A percentile compares a stretch with the other conserved stretches of the same genome.
These are phyloP conservation scores for Papiliotrema laurentii DNA, from an alignment of 1,284 basidiomycete genomes.

Conservation along the genomic window DNA sequence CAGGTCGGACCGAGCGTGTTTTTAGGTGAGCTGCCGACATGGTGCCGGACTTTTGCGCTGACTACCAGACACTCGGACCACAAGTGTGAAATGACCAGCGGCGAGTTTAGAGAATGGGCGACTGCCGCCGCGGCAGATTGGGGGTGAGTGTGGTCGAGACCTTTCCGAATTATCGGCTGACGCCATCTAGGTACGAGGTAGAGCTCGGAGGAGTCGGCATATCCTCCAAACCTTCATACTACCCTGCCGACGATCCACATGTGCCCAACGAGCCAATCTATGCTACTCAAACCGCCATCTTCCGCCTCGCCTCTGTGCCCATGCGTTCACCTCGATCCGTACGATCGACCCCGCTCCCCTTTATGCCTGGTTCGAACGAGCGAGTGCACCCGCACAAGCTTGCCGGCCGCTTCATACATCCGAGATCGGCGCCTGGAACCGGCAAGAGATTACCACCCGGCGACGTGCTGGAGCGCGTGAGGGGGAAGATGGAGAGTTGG, in stretches of 20 bases:
- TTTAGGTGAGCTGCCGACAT: slow-evolving; percentile 53
- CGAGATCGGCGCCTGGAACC: slow-evolving; percentile 23
- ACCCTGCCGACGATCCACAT: slow-evolving; percentile 25
- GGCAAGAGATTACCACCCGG: slow-evolving; percentile 48
- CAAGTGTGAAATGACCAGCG: slow-evolving; percentile 85
- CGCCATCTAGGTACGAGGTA: slow-evolving; percentile 38
- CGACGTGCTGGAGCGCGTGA: slow-evolving; percentile 56
- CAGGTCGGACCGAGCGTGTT: slow-evolving; percentile 57
- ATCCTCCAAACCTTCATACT: slow-evolving; percentile 45
- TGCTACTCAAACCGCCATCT: slow-evolving; percentile 69
- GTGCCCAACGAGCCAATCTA: slow-evolving; percentile 46
- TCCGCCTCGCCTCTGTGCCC: slow-evolving; percentile 50
- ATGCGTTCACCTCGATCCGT: slow-evolving; percentile 46
- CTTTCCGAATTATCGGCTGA: neutral
- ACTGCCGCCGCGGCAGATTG: slow-evolving; percentile 59
- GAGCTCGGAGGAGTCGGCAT: slow-evolving; percentile 44
- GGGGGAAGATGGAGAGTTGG: slow-evolving; percentile 56
- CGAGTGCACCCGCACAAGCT: slow-evolving; percentile 46
- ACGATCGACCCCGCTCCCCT: slow-evolving; percentile 43
- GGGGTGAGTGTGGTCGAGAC: slow-evolving; percentile 53
- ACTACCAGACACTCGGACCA: slow-evolving; percentile 62
- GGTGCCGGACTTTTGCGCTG: slow-evolving; percentile 1
- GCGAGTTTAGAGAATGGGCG: slow-evolving; percentile 73
- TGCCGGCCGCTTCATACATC: slow-evolving; percentile 55
- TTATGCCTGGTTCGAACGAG: slow-evolving; percentile 39